Conservation (phyloP, 768 basidiomycete species). For the Chlorophyllum brunneum region DNA sequence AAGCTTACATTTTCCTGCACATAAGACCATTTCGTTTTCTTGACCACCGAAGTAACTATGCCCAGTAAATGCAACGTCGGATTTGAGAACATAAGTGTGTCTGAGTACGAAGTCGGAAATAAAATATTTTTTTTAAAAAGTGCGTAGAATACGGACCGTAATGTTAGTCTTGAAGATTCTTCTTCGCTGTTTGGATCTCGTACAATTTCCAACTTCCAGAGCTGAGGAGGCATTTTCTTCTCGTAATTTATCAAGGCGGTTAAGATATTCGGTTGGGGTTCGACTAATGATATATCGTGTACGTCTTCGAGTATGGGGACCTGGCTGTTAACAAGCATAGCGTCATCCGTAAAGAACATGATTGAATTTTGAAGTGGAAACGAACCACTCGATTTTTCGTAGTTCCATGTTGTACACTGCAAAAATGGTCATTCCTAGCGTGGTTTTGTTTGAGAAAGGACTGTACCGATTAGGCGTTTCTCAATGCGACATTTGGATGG, state of each 20-base stretch:
- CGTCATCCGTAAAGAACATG: slow-evolving; percentile 8
- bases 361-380: not conserved
- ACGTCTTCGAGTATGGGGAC: slow-evolving; percentile 73
- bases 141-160: slow-evolving; percentile 34
- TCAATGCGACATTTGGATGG: slow-evolving; percentile 69
- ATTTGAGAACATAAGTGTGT: slow-evolving; percentile 73
- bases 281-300: slow-evolving; percentile 62
- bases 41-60: slow-evolving; percentile 81
- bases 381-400: slow-evolving; percentile 63
- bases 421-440: no score
- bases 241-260: slow-evolving; percentile 74
- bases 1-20: slow-evolving; percentile 65
- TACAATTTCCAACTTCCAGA: slow-evolving; percentile 69
- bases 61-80: slow-evolving; percentile 68
- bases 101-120: slow-evolving; percentile 27
- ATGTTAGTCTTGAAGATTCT: slow-evolving; percentile 31
- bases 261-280: slow-evolving; percentile 42
- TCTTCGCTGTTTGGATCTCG: slow-evolving; percentile 47
- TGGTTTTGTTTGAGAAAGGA: no score
- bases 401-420: slow-evolving; percentile 65
- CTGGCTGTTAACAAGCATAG: slow-evolving; percentile 49
- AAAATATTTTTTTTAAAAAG: no score
- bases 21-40: slow-evolving; percentile 74
- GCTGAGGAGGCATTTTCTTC: slow-evolving; percentile 72
- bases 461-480: slow-evolving; percentile 69